These are phyloP conservation scores for Nissolia schottii DNA, from an alignment of 306 rosid genomes.

Conservation along the genomic window DNA sequence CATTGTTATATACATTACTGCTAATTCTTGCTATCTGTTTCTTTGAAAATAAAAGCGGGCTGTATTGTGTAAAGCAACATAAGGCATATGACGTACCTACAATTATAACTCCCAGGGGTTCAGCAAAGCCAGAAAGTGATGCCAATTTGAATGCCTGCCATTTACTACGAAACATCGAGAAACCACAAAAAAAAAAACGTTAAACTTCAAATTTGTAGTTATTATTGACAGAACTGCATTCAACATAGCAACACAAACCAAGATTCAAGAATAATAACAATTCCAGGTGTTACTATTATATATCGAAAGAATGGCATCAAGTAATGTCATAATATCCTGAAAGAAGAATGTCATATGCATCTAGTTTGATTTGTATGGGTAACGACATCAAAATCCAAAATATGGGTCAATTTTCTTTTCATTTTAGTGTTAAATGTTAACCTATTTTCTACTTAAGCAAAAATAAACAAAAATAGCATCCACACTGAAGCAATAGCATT, in stretches of 20 bases:
- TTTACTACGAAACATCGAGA: slow-evolving; percentile 50
- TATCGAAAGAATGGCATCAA: slow-evolving; percentile 10
- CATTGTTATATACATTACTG: slow-evolving; percentile 2
- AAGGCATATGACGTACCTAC: slow-evolving; percentile 64
- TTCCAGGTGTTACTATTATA: not conserved
- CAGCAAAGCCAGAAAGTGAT: slow-evolving; percentile 94
- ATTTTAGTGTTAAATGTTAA: not conserved
- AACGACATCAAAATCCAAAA: slow-evolving; percentile 14
- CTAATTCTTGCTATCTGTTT: not conserved
- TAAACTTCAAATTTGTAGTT: slow-evolving; percentile 14
- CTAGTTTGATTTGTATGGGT: not conserved
- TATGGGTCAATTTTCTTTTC: slow-evolving; percentile 1
- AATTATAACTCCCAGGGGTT: slow-evolving; percentile 87
- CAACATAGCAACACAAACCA: slow-evolving; percentile 9
- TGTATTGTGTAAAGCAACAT: slow-evolving; percentile 7
- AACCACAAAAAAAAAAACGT: slow-evolving; percentile 2
- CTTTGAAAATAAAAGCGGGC: slow-evolving; percentile 10
- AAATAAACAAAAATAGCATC: not conserved
- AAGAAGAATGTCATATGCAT: not conserved
- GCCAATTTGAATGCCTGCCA: slow-evolving; percentile 99
- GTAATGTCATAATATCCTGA: not conserved
- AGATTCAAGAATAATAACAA: slow-evolving; percentile 1
- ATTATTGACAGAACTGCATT: slow-evolving; percentile 11
- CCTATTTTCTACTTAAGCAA: not conserved
- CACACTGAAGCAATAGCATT: not conserved